Base-by-base conservation (phyloP, 2,329 filamentous ascomycete genomes). In the Venturia pyrina region DNA sequence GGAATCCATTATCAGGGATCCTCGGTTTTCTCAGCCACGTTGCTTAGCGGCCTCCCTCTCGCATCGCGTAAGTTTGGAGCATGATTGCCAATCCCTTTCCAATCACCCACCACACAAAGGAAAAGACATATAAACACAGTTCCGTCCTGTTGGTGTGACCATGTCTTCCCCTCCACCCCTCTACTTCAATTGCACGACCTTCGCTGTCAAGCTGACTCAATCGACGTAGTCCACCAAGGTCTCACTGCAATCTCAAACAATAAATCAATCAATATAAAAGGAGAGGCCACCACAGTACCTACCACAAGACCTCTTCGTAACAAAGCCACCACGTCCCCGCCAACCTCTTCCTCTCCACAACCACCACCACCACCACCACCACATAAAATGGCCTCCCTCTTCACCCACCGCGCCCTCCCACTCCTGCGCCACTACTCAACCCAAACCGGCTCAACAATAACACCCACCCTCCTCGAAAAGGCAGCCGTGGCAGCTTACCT, bases 401-500 rank as follows among this genome's bases (percentile, higher is more conserved):
- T 56, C 15, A 59, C 53, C 28, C 19, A 32, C 53, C 28, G 15
- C 28, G 53, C 32, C 53, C 32, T 37, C 15, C 28, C 53, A 5
- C 32, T 59, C 17, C 53, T 59, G 4, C 28, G 53, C 15, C 28
- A 59, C 7, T 59, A 59, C 53, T 59, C 53, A 1, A 34, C 53
- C 28, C 53, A 59, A 28, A 6, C 11, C 7, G 48, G 48, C 28
- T 11, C 24, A 34, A 59, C 53, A 24, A 37, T 59, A 59, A 59
- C 53, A 59, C 53, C 53, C 13, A 59, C 53, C 1, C 53, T 59
- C 28, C 53, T 59, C 28, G 53, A 59, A 37, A 59, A 59, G 15
- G 32, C 32, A 37, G 72, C 76, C 15, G 74, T 75, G 68, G 76
- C 73, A 0, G 71, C 72, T 15, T 78, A 77, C 60, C 71, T 77